Base-by-base conservation (phyloP, 352 stramenopile genomes). In the Globisporangium cystogenes region DNA sequence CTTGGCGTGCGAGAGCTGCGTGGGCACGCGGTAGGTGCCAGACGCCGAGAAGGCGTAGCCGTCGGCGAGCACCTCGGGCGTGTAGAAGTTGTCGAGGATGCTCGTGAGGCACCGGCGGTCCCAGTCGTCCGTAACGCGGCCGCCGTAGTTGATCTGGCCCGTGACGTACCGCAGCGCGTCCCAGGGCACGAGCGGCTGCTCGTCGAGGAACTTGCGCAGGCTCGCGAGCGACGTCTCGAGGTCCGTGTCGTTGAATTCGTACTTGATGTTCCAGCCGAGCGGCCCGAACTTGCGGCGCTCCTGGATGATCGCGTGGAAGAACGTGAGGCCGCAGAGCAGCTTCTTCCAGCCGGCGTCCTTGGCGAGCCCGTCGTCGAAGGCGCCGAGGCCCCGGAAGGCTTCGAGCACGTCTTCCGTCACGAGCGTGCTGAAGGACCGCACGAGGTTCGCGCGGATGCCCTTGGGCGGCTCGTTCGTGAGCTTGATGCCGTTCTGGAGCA, bases 191-290 rank as follows among this genome's bases (percentile, higher is more conserved):
- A 72, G 64, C 6, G 82, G 76, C 69, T 98, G 88, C 57, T 98
- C 87, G 44, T 94, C 74, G 7, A 98, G 58, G 57, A 98, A 98
- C 36, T 95, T 92, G 8, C 72, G 81, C 12, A 98, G 57, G 57
- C 90, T 93, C 18, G 77, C 83, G 11, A 98, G 75, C 15, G 84
- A 96, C 24, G 93, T 98, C 72, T 98, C 90, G 7, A 98, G 68
- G 65, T 98, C 93, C 8, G 87, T 95, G 55, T 98, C 94, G 61
- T 98, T 97, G 67, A 98, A 98, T 49, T 97, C 93, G 60, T 98
- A 98, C 50, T 82, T 82, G 65, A 98, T 98, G 59, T 98, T 98
- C 93, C 93, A 98, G 10, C 93, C 93, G 1, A 98, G 68, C 16
- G 93, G 73, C 0, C 93, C 93, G 53, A 98, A 98, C 54, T 98